Base-by-base conservation (phyloP, 305 asterid species). In the Fraxinus nigra region DNA sequence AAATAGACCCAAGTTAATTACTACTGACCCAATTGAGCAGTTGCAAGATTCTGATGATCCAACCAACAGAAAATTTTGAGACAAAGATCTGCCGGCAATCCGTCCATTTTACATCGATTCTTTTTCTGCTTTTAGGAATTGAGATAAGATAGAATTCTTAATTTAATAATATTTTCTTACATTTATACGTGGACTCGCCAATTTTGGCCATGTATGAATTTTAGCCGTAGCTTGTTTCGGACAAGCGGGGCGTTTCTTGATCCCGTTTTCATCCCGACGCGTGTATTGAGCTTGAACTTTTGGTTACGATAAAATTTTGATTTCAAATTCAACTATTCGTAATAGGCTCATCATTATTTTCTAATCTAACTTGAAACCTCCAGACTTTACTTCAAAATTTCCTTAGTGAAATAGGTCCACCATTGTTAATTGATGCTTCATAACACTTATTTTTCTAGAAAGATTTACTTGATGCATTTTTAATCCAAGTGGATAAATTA, bases 21-120 rank as follows among this genome's bases (percentile, higher is more conserved):
- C 4, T 7, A 65, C 89, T 78, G 32, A 90, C 92, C 93, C 80
- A 81, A 11, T 61, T 87, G 89, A 85, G 88, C 92, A 79, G 92
- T 79, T 72, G 91, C 90, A 69, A 90, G 93, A 87, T 88, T 86
- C 69, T 87, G 92, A 86, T 87, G 93, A 88, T 90, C 93, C 88
- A 90, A 85, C 84, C 81, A 86, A 79, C 84, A 35, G 78, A 90
- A 90, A 11, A 90, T 85, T 51, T 87, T 90, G 67, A 90, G 88
- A 78, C 85, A 85, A 54, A 90, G 83, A 87, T 90, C 93, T 13
- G 88, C 76, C 9, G 92, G 90, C 85, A 90, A 79, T 33, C 40
- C 81, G 75, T 90, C 92, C 93, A 90, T 90, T 40, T 20, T 40
- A 30, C 76, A 43, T 56, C 79, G 38, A 40, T 79, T 80, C 70